Base-by-base conservation (phyloP, 2,329 filamentous ascomycete species). In the Cladosporium sp. region DNA sequence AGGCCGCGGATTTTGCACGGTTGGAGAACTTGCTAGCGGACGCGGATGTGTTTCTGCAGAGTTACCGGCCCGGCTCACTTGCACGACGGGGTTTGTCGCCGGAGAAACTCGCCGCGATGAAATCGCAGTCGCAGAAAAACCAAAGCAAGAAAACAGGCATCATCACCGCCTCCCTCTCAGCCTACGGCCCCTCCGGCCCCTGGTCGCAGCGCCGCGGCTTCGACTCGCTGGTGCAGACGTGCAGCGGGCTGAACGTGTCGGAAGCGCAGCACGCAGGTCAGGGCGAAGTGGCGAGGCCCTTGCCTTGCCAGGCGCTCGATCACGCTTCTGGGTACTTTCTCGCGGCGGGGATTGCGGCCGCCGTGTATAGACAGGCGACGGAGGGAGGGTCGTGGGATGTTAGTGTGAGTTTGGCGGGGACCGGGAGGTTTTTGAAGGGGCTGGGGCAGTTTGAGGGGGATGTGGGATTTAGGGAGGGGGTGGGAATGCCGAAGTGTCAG, bases 241-340 rank as follows among this genome's bases (percentile, higher is more conserved):
- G 73, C 49, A 73, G 75, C 0, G 80, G 79, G 0, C 73, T 82
- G 61, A 82, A 82, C 39, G 67, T 78, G 1, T 76, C 75, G 0
- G 79, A 83, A 57, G 79, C 78, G 0, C 68, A 74, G 50, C 70
- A 73, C 40, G 72, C 61, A 18, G 71, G 67, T 2, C 52, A 59
- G 0, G 70, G 68, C 0, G 71, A 74, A 41, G 49, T 64, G 0
- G 72, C 74, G 0, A 68, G 70, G 1, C 64, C 72, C 0, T 64
- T 73, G 27, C 80, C 80, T 0, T 79, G 74, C 48, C 80, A 83
- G 61, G 79, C 75, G 0, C 68, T 83, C 0, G 80, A 83, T 58
- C 78, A 83, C 53, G 76, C 71, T 0, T 70, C 70, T 0, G 80
- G 80, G 0, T 82, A 79, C 48, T 67, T 82, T 17, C 68, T 83